Conservation (phyloP, 176 grass and related monocot species). For the Alloteropsis semialata region DNA sequence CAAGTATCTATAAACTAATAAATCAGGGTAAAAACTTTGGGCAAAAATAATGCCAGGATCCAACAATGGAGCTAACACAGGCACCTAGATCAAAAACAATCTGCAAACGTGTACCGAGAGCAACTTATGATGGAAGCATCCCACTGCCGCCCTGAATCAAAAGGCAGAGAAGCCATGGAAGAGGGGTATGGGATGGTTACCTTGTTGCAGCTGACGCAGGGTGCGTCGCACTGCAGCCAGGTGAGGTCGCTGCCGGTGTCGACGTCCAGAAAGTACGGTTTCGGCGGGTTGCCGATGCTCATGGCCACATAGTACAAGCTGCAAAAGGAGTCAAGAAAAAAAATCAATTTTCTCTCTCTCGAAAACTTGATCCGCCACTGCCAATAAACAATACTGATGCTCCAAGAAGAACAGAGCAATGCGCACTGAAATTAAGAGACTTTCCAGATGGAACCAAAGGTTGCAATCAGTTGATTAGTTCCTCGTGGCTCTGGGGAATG, state of each 20-base stretch:
- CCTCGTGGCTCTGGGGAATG: neutral
- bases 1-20: neutral
- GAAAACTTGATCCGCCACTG: neutral
- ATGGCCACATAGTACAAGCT: conserved; percentile 84
- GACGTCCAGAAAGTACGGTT: conserved; percentile 88
- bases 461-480: conserved; percentile 28
- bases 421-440: neutral
- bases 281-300: conserved; percentile 79
- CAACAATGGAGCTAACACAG: neutral
- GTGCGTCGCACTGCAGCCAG: conserved; percentile 97
- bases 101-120: neutral
- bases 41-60: conserved; percentile 5
- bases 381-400: neutral
- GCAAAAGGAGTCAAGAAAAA: neutral
- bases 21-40: neutral
- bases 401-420: neutral
- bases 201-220: conserved; percentile 84
- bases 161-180: neutral
- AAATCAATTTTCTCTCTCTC: neutral
- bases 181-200: conserved; percentile 26
- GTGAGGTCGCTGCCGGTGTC: conserved; percentile 98
- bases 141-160: neutral
- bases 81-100: neutral
- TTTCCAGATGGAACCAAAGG: neutral
- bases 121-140: neutral